Conservation (phyloP, 345 rosid genomes). For the Brassica juncea region DNA sequence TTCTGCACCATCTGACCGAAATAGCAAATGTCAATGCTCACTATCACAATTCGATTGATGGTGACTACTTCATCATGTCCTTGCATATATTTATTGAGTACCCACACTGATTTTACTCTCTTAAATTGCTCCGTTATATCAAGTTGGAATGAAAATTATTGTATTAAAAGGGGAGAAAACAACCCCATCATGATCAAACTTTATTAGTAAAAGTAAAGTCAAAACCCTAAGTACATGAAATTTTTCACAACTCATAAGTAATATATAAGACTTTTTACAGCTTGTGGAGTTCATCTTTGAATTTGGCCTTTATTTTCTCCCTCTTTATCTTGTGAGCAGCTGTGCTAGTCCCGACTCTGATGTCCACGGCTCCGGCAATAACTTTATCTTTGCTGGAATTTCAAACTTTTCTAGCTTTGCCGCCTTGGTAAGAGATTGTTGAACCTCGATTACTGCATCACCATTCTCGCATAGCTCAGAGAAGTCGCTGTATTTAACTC, state of each 20-base stretch:
- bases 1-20: not conserved
- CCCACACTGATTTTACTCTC: not conserved
- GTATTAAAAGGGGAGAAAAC: not conserved
- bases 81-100: not conserved
- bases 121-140: not conserved
- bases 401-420: conserved; percentile 75
- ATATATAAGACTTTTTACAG: conserved; percentile 35
- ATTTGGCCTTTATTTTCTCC: conserved; percentile 67
- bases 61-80: not conserved
- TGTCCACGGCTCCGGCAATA: conserved; percentile 77
- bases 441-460: conserved; percentile 68
- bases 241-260: not conserved
- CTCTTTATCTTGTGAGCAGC: conserved; percentile 68
- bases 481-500: conserved; percentile 47
- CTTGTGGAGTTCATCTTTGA: conserved; percentile 65
- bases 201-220: conserved; percentile 27
- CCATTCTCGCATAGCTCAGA: conserved; percentile 62
- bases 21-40: not conserved
- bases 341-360: conserved; percentile 73
- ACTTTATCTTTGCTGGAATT: conserved; percentile 68
- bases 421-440: conserved; percentile 63
- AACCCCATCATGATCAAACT: not conserved
- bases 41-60: not conserved
- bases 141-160: not conserved
- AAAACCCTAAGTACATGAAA: not conserved